Evolutionary conservation across 2,329 filamentous ascomycete genomes (phyloP).

Genomic region (Teratosphaeria zuluensis): DNA sequence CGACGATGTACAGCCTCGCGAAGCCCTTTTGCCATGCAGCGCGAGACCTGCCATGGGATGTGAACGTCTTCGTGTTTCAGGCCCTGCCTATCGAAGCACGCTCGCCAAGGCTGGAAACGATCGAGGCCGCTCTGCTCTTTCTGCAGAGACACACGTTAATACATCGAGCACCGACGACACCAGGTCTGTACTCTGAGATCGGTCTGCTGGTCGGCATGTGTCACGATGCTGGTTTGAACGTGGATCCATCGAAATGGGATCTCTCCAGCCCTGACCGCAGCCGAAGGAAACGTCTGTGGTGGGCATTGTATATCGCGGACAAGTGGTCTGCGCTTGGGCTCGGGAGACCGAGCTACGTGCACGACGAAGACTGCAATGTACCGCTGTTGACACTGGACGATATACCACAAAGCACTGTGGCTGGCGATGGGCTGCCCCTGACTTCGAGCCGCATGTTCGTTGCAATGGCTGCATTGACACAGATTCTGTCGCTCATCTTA

Average conservation of each 20-base stretch:
- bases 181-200: constrained; percentile 13
- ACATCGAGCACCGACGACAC: constrained; percentile 7
- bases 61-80: constrained; percentile 11
- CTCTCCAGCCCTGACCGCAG: constrained; percentile 7
- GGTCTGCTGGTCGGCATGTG: constrained; percentile 11
- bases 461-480: constrained; percentile 14
- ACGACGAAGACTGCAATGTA: constrained; percentile 11
- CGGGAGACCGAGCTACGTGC: constrained; percentile 12
- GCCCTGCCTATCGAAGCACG: constrained; percentile 12
- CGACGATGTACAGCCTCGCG: constrained; percentile 13
- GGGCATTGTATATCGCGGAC: constrained; percentile 11
- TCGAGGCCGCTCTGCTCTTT: constrained; percentile 12
- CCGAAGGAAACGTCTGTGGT: constrained; percentile 15
- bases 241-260: constrained; percentile 13
- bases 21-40: constrained; percentile 11
- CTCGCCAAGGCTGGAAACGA: constrained; percentile 11
- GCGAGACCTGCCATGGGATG: constrained; percentile 2
- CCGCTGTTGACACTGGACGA: constrained; percentile 8
- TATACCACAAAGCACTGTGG: constrained; percentile 8
- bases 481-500: constrained; percentile 11
- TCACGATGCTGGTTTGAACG: constrained; percentile 13
- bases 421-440: constrained; percentile 6
- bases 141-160: constrained; percentile 11
- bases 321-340: constrained; percentile 14
- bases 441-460: constrained; percentile 13